These are phyloP conservation scores for Leccinellum rugosiceps DNA, from an alignment of 768 basidiomycete species.

Conservation along the genomic window DNA sequence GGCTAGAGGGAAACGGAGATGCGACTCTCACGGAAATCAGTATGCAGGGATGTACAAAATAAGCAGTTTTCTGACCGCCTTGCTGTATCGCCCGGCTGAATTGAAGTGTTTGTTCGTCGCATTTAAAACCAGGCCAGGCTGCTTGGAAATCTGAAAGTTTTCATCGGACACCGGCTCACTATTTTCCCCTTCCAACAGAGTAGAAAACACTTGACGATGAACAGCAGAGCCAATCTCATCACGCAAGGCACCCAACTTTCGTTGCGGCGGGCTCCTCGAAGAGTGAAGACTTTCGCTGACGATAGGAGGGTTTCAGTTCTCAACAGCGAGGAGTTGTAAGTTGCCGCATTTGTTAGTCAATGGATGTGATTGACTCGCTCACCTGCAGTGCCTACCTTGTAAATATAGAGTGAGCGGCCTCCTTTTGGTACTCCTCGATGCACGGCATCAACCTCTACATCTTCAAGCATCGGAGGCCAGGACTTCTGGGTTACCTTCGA, in stretches of 20 bases:
- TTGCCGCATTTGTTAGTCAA: background rate
- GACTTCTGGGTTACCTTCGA: constrained; percentile 46
- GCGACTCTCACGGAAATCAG: background rate
- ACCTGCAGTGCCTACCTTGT: constrained; percentile 40
- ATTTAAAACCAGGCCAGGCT: constrained; percentile 16
- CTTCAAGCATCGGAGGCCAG: constrained; percentile 40
- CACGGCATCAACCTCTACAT: constrained; percentile 1
- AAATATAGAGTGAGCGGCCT: constrained; percentile 29
- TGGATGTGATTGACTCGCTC: background rate
- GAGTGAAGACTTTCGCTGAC: constrained; percentile 11
- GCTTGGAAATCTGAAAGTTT: background rate
- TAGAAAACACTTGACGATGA: constrained; percentile 12
- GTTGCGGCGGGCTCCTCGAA: constrained; percentile 23
- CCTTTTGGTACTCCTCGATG: background rate
- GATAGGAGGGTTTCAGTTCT: constrained; percentile 24
- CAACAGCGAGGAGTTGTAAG: constrained; percentile 36
- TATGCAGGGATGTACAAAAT: constrained; percentile 1
- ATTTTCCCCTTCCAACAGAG: background rate
- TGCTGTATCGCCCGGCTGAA: constrained; percentile 3
- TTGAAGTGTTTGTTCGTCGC: constrained; percentile 3
- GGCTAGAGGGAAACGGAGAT: background rate
- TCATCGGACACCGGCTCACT: background rate
- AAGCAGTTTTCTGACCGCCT: background rate
- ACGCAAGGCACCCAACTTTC: constrained; percentile 22
- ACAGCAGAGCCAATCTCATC: constrained; percentile 9